Evolutionary conservation across 2,329 filamentous ascomycete species (phyloP), one percentile per base, ranked within the genome.

Genomic region (Cladophialophora immunda): DNA sequence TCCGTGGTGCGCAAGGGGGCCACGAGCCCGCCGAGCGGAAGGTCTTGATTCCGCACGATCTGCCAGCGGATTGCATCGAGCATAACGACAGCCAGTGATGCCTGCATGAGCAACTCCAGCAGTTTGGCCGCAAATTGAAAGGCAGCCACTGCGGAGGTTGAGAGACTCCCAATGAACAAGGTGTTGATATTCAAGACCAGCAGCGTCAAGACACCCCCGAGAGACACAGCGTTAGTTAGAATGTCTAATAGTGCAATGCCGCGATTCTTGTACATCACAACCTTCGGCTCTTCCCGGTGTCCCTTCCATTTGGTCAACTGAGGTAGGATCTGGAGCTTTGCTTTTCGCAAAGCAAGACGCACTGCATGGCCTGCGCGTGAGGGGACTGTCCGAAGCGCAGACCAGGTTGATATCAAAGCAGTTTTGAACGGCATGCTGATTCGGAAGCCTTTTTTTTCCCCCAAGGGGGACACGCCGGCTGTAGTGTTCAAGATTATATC

Each of bases 101-200:
- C 58, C 38, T 69, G 67, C 5, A 67, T 67, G 5, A 69, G 55
- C 25, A 67, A 38, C 36, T 69, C 67, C 7, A 67, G 15, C 19
- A 67, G 17, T 32, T 69, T 69, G 8, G 67, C 50, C 15, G 54
- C 41, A 55, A 69, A 69, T 58, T 69, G 67, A 15, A 69, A 41
- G 2, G 57, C 53, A 4, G 64, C 32, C n/a, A 66, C 22, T 9
- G 22, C 29, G 8, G 15, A 47, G 3, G 45, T 52, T 1, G 63
- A 53, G 5, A 68, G 36, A 38, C 15, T 30, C 5, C 64, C 64
- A 19, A 66, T 19, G 53, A 64, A 66, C 6, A 34, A 34, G 17
- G 50, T 47, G 8, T 29, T 57, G 27, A 66, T 30, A 34, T 66
- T 66, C 25, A 64, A 29, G 27, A 66, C 34, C 11, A 63, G n/a